These are phyloP conservation scores for Rhododendron henanense DNA, from an alignment of 148 eudicot species.

Conservation along the genomic window DNA sequence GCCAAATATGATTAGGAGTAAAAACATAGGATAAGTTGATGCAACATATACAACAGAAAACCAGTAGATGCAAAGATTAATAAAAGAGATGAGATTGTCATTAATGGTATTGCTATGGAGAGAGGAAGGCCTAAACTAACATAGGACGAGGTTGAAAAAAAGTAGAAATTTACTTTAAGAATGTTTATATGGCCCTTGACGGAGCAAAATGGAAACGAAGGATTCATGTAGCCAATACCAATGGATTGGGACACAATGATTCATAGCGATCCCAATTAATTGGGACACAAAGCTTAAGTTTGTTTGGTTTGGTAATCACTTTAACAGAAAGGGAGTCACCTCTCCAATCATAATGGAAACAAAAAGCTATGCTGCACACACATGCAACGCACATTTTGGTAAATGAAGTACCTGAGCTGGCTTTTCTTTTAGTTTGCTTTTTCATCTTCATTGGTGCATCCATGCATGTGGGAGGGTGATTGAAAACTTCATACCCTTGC, in stretches of 20 bases:
- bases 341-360: background rate
- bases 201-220: background rate
- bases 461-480: background rate
- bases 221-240: background rate
- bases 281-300: background rate
- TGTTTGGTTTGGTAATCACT: background rate
- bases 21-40: background rate
- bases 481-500: background rate
- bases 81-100: background rate
- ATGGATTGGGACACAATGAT: background rate
- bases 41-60: background rate
- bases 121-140: background rate
- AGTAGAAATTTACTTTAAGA: background rate
- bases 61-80: background rate
- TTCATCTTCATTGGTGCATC: background rate
- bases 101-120: background rate
- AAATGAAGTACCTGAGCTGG: background rate
- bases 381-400: background rate
- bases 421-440: background rate
- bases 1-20: background rate
- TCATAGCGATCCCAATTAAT: background rate
- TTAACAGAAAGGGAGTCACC: background rate
- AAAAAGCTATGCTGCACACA: background rate
- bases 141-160: background rate
- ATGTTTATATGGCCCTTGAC: background rate